These are phyloP conservation scores for Scheffersomyces quercinus DNA, from an alignment of 1,139 yeast species.

Conservation along the genomic window DNA sequence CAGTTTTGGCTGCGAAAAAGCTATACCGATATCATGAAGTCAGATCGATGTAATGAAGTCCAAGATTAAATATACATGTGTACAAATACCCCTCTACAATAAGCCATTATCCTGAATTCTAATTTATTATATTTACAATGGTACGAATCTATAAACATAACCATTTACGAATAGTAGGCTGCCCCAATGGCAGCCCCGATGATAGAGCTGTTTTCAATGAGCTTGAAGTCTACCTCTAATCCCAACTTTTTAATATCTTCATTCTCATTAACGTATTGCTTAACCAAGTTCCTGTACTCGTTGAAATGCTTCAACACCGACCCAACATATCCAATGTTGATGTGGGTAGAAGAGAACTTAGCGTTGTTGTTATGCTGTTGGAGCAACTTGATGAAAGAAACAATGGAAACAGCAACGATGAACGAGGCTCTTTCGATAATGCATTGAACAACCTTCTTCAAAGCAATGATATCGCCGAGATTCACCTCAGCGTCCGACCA, in stretches of 20 bases:
- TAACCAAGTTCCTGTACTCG: slow-evolving; percentile 32
- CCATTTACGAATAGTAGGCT: slow-evolving; percentile 27
- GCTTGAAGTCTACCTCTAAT: slow-evolving; percentile 36
- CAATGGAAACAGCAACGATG: slow-evolving; percentile 37
- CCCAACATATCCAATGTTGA: slow-evolving; percentile 47
- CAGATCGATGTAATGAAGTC: too few relatives aligned
- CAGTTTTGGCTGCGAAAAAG: too few relatives aligned
- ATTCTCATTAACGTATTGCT: slow-evolving; percentile 30
- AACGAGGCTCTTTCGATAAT: slow-evolving; percentile 43
- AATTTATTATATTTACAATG: too few relatives aligned
- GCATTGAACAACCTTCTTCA: slow-evolving; percentile 29
- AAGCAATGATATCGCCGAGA: slow-evolving; percentile 24
- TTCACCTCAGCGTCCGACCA: slow-evolving; percentile 22
- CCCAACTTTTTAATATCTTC: slow-evolving; percentile 27
- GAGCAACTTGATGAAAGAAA: slow-evolving; percentile 38
- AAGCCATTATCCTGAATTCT: too few relatives aligned
- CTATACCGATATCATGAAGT: too few relatives aligned
- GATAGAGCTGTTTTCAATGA: slow-evolving; percentile 44
- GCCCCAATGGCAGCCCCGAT: slow-evolving; percentile 54
- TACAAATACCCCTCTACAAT: too few relatives aligned
- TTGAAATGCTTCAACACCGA: slow-evolving; percentile 41
- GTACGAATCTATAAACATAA: background rate
- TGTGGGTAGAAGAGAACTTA: slow-evolving; percentile 13
- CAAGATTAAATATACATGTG: too few relatives aligned
- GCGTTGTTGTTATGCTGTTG: slow-evolving; percentile 28